These are phyloP conservation scores for Candida parachauliodes DNA, from an alignment of 805 yeast genomes.

Conservation along the genomic window DNA sequence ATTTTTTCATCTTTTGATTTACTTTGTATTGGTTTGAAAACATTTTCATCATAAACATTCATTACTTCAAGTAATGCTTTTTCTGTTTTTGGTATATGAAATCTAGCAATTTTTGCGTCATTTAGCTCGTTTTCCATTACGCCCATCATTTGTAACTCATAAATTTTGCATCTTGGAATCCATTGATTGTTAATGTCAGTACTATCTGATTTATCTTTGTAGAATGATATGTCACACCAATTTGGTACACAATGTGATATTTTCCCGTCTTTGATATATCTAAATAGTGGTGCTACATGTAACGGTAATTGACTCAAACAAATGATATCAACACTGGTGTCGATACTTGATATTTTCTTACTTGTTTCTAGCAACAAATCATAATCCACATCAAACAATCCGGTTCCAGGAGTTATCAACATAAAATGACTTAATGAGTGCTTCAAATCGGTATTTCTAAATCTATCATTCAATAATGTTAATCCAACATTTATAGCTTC, in stretches of 20 bases:
- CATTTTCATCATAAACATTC: slow-evolving; percentile 60
- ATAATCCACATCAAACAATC: slow-evolving; percentile 87
- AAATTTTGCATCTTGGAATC: slow-evolving; percentile 93
- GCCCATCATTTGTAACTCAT: slow-evolving; percentile 98
- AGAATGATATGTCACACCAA: slow-evolving; percentile 93
- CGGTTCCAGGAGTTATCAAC: slow-evolving; percentile 88
- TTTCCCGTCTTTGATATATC: slow-evolving; percentile 53
- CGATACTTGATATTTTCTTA: slow-evolving; percentile 68
- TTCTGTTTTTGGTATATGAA: slow-evolving; percentile 34
- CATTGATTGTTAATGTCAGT: slow-evolving; percentile 47
- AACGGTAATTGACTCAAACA: slow-evolving; percentile 89
- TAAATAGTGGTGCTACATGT: slow-evolving; percentile 85
- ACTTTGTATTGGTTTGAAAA: slow-evolving; percentile 37
- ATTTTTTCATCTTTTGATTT: background rate
- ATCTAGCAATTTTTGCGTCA: slow-evolving; percentile 60
- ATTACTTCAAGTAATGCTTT: slow-evolving; percentile 55
- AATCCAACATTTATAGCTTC: slow-evolving; percentile 87
- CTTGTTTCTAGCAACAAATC: slow-evolving; percentile 72
- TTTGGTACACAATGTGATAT: slow-evolving; percentile 80
- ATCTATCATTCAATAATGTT: slow-evolving; percentile 70
- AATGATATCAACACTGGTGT: slow-evolving; percentile 82
- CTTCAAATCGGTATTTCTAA: slow-evolving; percentile 79
- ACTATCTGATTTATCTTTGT: slow-evolving; percentile 54
- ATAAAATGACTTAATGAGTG: slow-evolving; percentile 91
- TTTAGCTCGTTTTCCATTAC: slow-evolving; percentile 86